These are phyloP conservation scores for Talaromyces sp. DNA, from an alignment of 2,329 filamentous ascomycete species.

Conservation along the genomic window DNA sequence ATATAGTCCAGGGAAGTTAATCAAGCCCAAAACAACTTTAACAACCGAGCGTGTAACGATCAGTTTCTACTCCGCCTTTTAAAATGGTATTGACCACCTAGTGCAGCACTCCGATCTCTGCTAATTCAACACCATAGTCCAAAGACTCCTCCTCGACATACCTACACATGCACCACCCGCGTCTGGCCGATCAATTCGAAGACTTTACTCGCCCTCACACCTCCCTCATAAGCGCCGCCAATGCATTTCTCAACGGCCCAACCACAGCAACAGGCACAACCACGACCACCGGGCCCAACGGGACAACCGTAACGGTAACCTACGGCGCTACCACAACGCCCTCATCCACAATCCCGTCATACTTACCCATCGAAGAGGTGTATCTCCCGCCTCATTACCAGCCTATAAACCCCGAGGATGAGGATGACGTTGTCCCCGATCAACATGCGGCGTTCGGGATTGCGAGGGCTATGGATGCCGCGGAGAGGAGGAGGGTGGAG, in stretches of 20 bases:
- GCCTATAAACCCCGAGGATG: slow-evolving; percentile 63
- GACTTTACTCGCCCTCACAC: slow-evolving; percentile 48
- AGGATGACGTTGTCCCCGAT: slow-evolving; percentile 65
- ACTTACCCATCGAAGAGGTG: slow-evolving; percentile 57
- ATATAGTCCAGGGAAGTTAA: not conserved
- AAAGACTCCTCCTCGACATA: slow-evolving; percentile 50
- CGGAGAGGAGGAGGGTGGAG: slow-evolving; percentile 38
- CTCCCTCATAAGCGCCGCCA: slow-evolving; percentile 22
- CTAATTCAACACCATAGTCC: slow-evolving; percentile 32
- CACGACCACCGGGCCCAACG: slow-evolving; percentile 12
- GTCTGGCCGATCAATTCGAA: slow-evolving; percentile 49
- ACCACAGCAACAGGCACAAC: slow-evolving; percentile 19
- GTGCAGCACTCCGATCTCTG: not conserved
- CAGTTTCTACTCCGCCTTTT: not conserved
- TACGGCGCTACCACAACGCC: slow-evolving; percentile 29
- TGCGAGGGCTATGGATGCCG: slow-evolving; percentile 56
- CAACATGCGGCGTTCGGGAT: slow-evolving; percentile 67
- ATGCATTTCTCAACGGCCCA: slow-evolving; percentile 2
- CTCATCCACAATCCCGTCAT: slow-evolving; percentile 37
- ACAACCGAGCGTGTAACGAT: not conserved
- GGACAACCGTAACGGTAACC: slow-evolving; percentile 20
- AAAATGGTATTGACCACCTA: not conserved
- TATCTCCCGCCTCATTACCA: slow-evolving; percentile 59
- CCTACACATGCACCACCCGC: slow-evolving; percentile 48
- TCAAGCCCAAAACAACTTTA: not conserved